Evolutionary conservation across 1,284 basidiomycete genomes (phyloP), one percentile per base, ranked within the genome.

Genomic region (Ustilago vetiveriae): DNA sequence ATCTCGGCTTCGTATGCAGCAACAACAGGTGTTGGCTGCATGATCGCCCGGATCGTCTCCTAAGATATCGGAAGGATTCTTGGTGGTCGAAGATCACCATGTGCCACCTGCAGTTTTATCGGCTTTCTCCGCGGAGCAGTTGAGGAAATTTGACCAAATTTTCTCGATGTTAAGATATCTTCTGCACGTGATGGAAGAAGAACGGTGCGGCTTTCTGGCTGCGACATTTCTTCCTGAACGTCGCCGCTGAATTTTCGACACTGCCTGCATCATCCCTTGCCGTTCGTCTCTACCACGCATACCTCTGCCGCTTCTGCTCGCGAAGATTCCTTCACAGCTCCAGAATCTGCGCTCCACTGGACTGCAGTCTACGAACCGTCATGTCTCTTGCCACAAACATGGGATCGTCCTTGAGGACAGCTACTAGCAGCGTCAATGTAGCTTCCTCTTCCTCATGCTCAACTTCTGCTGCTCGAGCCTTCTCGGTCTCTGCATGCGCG

Each of bases 401-500:
- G 32, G 46, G 42, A 23, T 49, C 62, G 49, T 65, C 50, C 21
- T 51, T 55, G 37, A 47, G 59, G 38, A 42, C 59, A 33, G 59
- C 59, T 7, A 37, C 27, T 41, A 54, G 45, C 39, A 45, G 24
- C 19, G 19, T 17, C 45, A 39, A 29, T 49, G 40, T 40, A 35
- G 46, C 51, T 9, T 23, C 55, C 10, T 23, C 44, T 23, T 37
- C 59, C 22, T 62, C 71, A 2, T 54, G 43, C 26, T 54, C 59
- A 3, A 30, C 47, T 10, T 43, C 72, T 3, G 48, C 52, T 2
- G 42, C 43, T 27, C 60, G 75, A 35, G 35, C 47, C 32, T 76
- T 74, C 45, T 65, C 64, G 3, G 53, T 68, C 7, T 68, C 74
- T 1, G 50, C 68, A 2, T 27, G 43, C 1, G 44, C 44, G 23